These are phyloP conservation scores for Psilocybe mexicana DNA, from an alignment of 1,284 basidiomycete genomes.

Conservation along the genomic window DNA sequence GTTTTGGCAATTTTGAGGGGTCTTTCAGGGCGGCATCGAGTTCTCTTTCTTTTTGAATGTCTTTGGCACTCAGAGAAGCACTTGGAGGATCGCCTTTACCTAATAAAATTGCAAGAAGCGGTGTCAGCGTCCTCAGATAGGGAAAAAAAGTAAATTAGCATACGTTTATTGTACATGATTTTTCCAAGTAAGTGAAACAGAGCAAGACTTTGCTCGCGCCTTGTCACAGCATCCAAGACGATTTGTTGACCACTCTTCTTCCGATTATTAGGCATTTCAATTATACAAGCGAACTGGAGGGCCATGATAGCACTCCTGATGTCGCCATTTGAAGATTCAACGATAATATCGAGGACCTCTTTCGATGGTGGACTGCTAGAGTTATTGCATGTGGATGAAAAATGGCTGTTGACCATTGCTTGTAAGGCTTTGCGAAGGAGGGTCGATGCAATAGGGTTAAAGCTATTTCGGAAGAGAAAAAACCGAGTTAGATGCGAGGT, in stretches of 20 bases:
- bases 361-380: slow-evolving; percentile 43
- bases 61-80: slow-evolving; percentile 53
- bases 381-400: slow-evolving; percentile 28
- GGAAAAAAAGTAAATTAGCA: slow-evolving; percentile 24
- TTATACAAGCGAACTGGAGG: slow-evolving; percentile 77
- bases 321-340: slow-evolving; percentile 85
- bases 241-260: slow-evolving; percentile 34
- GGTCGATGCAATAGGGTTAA: slow-evolving; percentile 90
- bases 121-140: background rate
- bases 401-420: slow-evolving; percentile 55
- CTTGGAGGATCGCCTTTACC: slow-evolving; percentile 71
- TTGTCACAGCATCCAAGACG: slow-evolving; percentile 70
- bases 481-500: background rate
- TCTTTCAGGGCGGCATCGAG: slow-evolving; percentile 53
- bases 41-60: slow-evolving; percentile 57
- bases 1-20: slow-evolving; percentile 51
- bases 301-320: slow-evolving; percentile 92
- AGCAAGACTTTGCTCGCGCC: slow-evolving; percentile 83
- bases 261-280: slow-evolving; percentile 34
- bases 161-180: slow-evolving; percentile 94
- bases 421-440: slow-evolving; percentile 81
- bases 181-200: slow-evolving; percentile 95
- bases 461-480: slow-evolving; percentile 45
- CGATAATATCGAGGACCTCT: slow-evolving; percentile 72
- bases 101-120: slow-evolving; percentile 28